Evolutionary conservation across 495 filamentous ascomycete genomes (phyloP), one percentile per base, ranked within the genome.

Genomic region (Aspergillus nidulans): DNA sequence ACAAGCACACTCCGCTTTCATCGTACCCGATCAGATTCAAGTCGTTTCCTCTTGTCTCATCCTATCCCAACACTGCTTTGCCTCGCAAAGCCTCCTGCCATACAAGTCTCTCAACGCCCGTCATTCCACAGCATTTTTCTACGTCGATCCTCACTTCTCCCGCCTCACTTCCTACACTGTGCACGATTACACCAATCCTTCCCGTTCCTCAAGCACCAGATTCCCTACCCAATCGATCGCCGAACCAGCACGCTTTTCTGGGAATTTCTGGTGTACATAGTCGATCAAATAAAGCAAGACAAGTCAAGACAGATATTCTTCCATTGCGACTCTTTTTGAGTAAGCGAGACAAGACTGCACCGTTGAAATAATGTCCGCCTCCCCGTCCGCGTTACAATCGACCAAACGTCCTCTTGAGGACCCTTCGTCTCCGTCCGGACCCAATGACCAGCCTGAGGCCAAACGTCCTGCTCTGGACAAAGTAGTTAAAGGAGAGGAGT

Each of bases 391-490:
- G 51, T 72, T 79, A 57, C 81, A 79, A 61, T 85, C 85, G 38
- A 79, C 89, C 64, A 98, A 98, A 80, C 91, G 94, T 58, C 94
- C 94, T 57, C 84, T 97, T 47, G 94, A 98, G 79, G 94, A 97
- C 65, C 85, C 91, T 28, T 97, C 94, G 39, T 97, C 94, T 3
- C 91, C 94, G 4, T 94, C 91, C 23, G 90, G 89, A 18, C 87
- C 85, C 30, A 87, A 79, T 65, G 94, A 96, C 63, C 95, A 96
- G 71, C 91, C 91, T 25, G 94, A 98, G 59, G 94, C 95, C 59
- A 98, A 98, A 77, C 89, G 94, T 60, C 95, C 88, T 24, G 95
- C 95, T 44, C 81, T 97, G 52, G 92, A 97, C 76, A 98, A 96
- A 78, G 80, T 91, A 60, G 79, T 88, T 43, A 87, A 85, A 64